Evolutionary conservation across 257 asterid genomes (phyloP).

Genomic region (Lavandula angustifolia): DNA sequence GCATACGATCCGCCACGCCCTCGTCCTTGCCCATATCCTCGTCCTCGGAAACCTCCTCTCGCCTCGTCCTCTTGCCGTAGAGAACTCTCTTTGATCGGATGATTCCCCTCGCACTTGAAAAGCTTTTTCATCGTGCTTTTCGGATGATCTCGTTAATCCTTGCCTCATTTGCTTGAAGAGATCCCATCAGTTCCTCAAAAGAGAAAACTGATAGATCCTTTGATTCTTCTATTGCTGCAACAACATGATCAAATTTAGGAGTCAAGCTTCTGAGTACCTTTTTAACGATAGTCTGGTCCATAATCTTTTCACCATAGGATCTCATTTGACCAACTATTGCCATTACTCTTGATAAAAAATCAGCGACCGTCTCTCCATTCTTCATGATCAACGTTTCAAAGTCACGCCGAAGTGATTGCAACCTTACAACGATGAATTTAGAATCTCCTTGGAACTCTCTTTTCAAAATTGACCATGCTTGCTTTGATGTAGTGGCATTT

Average conservation of each 20-base stretch:
- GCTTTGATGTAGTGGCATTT: not conserved
- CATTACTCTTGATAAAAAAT: conserved; percentile 10
- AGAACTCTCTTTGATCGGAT: not conserved
- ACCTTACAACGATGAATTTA: conserved; percentile 9
- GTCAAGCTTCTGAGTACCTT: conserved; percentile 18
- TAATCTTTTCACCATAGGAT: not conserved
- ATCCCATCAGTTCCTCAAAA: conserved; percentile 26
- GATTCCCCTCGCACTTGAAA: conserved; percentile 4
- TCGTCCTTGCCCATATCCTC: not conserved
- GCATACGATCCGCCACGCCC: not conserved
- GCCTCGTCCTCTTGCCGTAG: not conserved
- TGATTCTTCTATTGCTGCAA: conserved; percentile 17
- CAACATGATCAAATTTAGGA: conserved; percentile 23
- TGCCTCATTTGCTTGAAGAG: conserved; percentile 25
- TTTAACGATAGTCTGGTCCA: not conserved
- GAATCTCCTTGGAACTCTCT: conserved; percentile 11
- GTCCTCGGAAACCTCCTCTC: not conserved
- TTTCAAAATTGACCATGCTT: not conserved
- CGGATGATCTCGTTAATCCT: not conserved
- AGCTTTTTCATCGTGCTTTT: conserved; percentile 22
- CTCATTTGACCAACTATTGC: conserved; percentile 14
- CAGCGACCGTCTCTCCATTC: conserved; percentile 2
- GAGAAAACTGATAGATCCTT: conserved; percentile 4
- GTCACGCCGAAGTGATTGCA: conserved; percentile 6
- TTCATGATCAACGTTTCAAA: conserved; percentile 10